Evolutionary conservation across 441 rosid genomes (phyloP).

Genomic region (Erodium chrysanthum): DNA sequence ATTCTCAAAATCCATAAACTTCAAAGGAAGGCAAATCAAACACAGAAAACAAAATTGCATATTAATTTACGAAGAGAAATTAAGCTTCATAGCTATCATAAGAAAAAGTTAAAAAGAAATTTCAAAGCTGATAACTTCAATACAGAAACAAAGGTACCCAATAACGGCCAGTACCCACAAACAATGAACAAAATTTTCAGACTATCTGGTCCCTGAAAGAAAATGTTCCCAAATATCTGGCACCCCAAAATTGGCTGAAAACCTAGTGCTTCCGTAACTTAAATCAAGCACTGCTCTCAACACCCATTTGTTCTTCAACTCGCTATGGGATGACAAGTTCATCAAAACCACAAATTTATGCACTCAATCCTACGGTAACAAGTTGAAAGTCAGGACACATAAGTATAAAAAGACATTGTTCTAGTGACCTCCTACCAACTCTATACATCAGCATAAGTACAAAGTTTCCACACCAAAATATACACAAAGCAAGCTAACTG

Average conservation of each 20-base stretch:
- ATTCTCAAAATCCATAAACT: background rate
- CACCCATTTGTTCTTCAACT: background rate
- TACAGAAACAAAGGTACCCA: background rate
- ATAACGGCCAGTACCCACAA: background rate
- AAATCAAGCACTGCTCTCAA: background rate
- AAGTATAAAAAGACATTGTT: background rate
- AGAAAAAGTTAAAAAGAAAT: background rate
- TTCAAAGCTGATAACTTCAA: background rate
- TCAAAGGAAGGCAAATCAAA: background rate
- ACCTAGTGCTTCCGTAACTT: background rate
- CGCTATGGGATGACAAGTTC: background rate
- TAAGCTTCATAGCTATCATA: background rate
- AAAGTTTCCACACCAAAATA: background rate
- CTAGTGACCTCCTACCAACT: background rate
- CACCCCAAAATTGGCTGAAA: background rate
- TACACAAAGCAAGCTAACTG: background rate
- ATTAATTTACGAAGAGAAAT: background rate
- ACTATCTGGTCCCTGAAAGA: background rate
- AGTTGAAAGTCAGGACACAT: background rate
- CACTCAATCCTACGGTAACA: background rate
- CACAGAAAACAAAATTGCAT: background rate
- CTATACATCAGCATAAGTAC: constrained; percentile 1
- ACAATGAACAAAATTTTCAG: background rate
- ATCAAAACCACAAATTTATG: background rate
- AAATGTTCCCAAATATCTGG: background rate